phyloP scores from a whole-genome alignment of 1,284 basidiomycete genomes.

The Naganishia cerealis region DNA sequence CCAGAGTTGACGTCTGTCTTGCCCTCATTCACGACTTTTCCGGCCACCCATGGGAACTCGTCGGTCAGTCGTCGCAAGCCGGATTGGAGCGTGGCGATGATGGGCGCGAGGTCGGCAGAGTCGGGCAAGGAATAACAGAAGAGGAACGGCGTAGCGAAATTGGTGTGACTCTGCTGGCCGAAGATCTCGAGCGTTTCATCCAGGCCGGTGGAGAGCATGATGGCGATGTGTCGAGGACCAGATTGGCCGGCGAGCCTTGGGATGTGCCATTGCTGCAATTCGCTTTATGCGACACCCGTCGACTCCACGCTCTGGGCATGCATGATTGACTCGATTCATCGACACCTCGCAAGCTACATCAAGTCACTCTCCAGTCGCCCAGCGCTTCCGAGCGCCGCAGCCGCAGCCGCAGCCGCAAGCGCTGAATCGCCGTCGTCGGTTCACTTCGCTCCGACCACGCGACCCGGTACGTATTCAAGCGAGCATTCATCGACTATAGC shows the following conservation, averaged over 20 bases:
- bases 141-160: slow-evolving; percentile 19
- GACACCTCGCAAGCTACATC: not conserved
- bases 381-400: not conserved
- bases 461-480: too few species aligned
- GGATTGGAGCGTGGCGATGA: slow-evolving; percentile 5
- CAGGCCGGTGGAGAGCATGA: not conserved
- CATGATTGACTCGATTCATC: not conserved
- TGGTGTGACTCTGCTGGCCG: slow-evolving; percentile 5
- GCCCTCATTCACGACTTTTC: slow-evolving; percentile 15
- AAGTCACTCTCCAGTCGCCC: not conserved
- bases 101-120: not conserved
- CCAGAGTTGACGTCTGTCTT: slow-evolving; percentile 11
- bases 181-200: slow-evolving; percentile 28
- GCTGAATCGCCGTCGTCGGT: not conserved
- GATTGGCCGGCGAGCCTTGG: too few species aligned
- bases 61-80: not conserved
- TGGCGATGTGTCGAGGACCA: not conserved
- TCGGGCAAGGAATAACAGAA: slow-evolving; percentile 17
- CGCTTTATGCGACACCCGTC: too few species aligned
- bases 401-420: not conserved
- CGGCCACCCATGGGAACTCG: slow-evolving; percentile 19
- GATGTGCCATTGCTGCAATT: too few species aligned
- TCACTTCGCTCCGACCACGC: too few species aligned
- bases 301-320: too few species aligned
- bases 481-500: too few species aligned